Percentiles rank a stretch among this genome's conserved stretches.
These are phyloP conservation scores for Prillingera fragicola DNA, from an alignment of 1,284 basidiomycete species.

Conservation along the genomic window DNA sequence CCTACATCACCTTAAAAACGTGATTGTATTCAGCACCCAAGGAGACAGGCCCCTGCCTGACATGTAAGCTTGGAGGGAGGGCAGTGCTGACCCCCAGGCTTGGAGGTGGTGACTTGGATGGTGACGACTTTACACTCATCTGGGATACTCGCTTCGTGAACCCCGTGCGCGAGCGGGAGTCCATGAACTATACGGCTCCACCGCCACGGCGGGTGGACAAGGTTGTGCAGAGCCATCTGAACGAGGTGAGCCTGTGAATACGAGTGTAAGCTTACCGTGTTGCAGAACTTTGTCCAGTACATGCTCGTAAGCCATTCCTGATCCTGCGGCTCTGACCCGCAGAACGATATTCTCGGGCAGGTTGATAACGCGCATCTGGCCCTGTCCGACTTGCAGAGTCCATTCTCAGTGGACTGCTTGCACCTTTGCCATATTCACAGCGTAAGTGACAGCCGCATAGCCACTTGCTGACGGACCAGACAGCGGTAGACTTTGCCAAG, in stretches of 20 bases:
- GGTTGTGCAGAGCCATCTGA: slow-evolving; percentile 41
- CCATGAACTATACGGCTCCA: slow-evolving; percentile 45
- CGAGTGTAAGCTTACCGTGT: not conserved
- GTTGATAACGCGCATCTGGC: slow-evolving; percentile 46
- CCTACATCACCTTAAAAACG: slow-evolving; percentile 44
- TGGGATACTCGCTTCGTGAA: slow-evolving; percentile 45
- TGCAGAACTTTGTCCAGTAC: slow-evolving; percentile 43
- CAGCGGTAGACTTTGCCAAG: slow-evolving; percentile 48
- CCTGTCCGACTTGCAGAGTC: slow-evolving; percentile 27
- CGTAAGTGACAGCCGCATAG: slow-evolving; percentile 18
- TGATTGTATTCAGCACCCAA: slow-evolving; percentile 43
- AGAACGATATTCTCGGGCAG: slow-evolving; percentile 46
- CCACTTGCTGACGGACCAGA: slow-evolving; percentile 21
- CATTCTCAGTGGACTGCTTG: slow-evolving; percentile 19
- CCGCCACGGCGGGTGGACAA: slow-evolving; percentile 29
- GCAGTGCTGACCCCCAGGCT: slow-evolving; percentile 28
- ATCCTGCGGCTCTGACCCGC: not conserved
- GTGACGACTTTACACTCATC: slow-evolving; percentile 46
- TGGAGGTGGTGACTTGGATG: slow-evolving; percentile 48
- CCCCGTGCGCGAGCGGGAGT: slow-evolving; percentile 23
- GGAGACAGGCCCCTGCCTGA: slow-evolving; percentile 44
- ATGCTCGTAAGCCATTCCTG: slow-evolving; percentile 24
- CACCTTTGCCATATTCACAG: slow-evolving; percentile 36
- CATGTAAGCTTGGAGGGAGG: slow-evolving; percentile 23
- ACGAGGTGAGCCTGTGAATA: slow-evolving; percentile 27